Conservation (phyloP, 1,139 yeast genomes). For the Lodderomyces oxycetoniae region DNA sequence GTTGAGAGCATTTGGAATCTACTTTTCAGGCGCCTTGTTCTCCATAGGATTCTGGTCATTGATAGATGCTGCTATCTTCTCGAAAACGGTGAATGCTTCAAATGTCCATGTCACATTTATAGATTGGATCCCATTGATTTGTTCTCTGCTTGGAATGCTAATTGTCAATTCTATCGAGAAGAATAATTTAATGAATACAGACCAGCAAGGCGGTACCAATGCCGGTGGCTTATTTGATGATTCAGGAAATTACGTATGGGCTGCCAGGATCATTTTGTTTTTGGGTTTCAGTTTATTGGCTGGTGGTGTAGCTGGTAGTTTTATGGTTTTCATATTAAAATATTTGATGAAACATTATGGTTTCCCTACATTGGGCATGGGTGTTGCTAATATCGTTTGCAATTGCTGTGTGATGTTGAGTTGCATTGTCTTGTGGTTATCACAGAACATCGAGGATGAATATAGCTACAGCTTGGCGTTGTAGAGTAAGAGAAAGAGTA, state of each 20-base stretch:
- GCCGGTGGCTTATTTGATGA: slow-evolving; percentile 37
- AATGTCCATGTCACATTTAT: slow-evolving; percentile 81
- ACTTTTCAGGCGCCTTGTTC: slow-evolving; percentile 69
- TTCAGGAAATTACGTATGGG: slow-evolving; percentile 70
- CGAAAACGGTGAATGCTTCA: slow-evolving; percentile 81
- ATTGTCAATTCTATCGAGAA: slow-evolving; percentile 91
- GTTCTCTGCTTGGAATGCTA: slow-evolving; percentile 86
- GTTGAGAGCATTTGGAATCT: slow-evolving; percentile 71
- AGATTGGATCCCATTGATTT: slow-evolving; percentile 93
- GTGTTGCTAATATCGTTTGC: slow-evolving; percentile 79
- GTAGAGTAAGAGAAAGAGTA: slow-evolving; percentile 22
- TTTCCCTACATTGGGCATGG: slow-evolving; percentile 93
- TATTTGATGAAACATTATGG: slow-evolving; percentile 72
- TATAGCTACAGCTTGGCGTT: slow-evolving; percentile 86
- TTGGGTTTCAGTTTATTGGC: slow-evolving; percentile 90
- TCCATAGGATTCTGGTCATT: slow-evolving; percentile 89
- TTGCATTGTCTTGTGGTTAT: slow-evolving; percentile 84
- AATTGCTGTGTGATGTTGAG: slow-evolving; percentile 80
- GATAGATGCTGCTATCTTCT: slow-evolving; percentile 82
- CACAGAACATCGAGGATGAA: slow-evolving; percentile 93
- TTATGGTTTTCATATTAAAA: slow-evolving; percentile 81
- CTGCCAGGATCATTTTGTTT: slow-evolving; percentile 84
- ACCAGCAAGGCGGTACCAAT: slow-evolving; percentile 38
- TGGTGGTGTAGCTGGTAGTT: slow-evolving; percentile 90
- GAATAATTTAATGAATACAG: slow-evolving; percentile 54